phyloP scores from a whole-genome alignment of 352 stramenopile species.

The Globisporangium okanoganense region DNA sequence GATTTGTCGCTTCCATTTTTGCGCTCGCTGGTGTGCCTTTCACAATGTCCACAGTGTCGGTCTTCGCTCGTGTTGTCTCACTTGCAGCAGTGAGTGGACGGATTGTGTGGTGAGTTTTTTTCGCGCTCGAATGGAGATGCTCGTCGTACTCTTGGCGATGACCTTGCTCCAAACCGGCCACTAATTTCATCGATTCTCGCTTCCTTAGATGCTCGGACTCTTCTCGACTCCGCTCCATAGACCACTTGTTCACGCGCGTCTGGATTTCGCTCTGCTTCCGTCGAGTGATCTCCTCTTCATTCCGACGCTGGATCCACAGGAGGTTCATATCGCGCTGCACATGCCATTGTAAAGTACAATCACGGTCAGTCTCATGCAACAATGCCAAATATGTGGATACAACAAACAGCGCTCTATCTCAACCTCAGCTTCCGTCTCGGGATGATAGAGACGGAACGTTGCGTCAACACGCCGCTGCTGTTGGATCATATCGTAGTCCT shows the following conservation, averaged over 20 bases:
- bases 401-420: neutral
- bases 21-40: neutral
- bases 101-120: neutral
- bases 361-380: neutral
- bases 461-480: slow-evolving; percentile 34
- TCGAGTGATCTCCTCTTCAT: slow-evolving; percentile 39
- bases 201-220: slow-evolving; percentile 66
- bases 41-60: neutral
- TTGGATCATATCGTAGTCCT: slow-evolving; percentile 17
- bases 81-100: neutral
- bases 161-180: slow-evolving; percentile 38
- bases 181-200: slow-evolving; percentile 54
- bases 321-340: slow-evolving; percentile 60
- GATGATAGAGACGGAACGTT: slow-evolving; percentile 54
- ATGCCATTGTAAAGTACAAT: neutral
- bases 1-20: slow-evolving; percentile 15
- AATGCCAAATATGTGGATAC: neutral
- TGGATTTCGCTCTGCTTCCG: slow-evolving; percentile 50
- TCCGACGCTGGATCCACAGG: slow-evolving; percentile 51
- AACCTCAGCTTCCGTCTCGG: slow-evolving; percentile 67
- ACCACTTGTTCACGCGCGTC: slow-evolving; percentile 48
- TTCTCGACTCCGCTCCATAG: slow-evolving; percentile 57
- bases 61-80: neutral
- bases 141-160: slow-evolving; percentile 20
- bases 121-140: neutral